These are phyloP conservation scores for Cystobasidium pallidum DNA, from an alignment of 1,284 basidiomycete genomes.

Conservation along the genomic window DNA sequence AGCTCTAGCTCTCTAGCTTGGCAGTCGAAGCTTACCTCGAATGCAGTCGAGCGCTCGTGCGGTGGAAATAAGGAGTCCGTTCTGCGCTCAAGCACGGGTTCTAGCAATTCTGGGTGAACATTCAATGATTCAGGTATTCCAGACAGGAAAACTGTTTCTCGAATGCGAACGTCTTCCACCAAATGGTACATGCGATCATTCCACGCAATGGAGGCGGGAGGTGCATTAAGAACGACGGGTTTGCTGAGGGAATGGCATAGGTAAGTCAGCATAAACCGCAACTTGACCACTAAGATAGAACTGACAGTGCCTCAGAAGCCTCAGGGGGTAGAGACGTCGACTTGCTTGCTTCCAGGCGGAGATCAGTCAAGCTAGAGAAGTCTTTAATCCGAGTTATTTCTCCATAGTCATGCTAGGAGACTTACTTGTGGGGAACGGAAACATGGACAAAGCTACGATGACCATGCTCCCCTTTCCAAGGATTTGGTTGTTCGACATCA, in stretches of 20 bases:
- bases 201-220: background rate
- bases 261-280: background rate
- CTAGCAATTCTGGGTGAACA: background rate
- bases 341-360: slow-evolving; percentile 14
- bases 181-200: background rate
- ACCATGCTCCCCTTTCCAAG: slow-evolving; percentile 3
- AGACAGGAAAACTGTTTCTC: background rate
- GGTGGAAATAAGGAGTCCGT: background rate
- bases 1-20: no score
- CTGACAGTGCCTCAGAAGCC: background rate
- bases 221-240: background rate
- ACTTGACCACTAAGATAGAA: background rate
- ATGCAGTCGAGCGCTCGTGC: background rate
- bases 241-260: background rate
- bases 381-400: background rate
- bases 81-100: slow-evolving; percentile 4
- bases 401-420: background rate
- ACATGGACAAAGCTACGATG: slow-evolving; percentile 8
- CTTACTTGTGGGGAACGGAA: slow-evolving; percentile 17
- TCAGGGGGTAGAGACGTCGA: background rate
- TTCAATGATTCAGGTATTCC: background rate
- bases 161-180: background rate
- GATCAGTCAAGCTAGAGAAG: slow-evolving; percentile 3
- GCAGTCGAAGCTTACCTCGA: background rate
- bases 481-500: background rate